These are phyloP conservation scores for Colletotrichum sp. DNA, from an alignment of 2,329 filamentous ascomycete species.

Conservation along the genomic window DNA sequence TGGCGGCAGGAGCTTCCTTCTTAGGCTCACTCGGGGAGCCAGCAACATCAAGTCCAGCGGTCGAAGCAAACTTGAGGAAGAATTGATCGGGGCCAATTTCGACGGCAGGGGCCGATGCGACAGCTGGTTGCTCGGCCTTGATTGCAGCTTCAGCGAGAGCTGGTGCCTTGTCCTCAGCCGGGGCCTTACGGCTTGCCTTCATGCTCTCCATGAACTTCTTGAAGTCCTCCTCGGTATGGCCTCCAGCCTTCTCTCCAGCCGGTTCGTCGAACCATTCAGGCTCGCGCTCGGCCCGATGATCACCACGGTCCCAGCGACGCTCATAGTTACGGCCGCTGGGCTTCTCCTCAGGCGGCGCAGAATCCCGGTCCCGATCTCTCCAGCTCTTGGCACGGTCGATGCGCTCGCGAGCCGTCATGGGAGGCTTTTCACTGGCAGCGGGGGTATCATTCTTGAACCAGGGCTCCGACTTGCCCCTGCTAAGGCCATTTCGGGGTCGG, in stretches of 20 bases:
- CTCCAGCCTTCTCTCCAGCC: slow-evolving; percentile 70
- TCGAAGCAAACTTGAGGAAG: slow-evolving; percentile 63
- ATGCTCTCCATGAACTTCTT: slow-evolving; percentile 93
- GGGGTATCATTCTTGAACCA: slow-evolving; percentile 71
- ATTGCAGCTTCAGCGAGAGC: slow-evolving; percentile 36
- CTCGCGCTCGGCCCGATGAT: slow-evolving; percentile 73
- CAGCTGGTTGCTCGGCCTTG: slow-evolving; percentile 58
- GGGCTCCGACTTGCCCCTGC: slow-evolving; percentile 71
- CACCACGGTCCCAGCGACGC: slow-evolving; percentile 60
- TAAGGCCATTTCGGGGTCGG: slow-evolving; percentile 67
- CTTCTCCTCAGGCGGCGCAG: slow-evolving; percentile 56
- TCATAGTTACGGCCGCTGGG: slow-evolving; percentile 51
- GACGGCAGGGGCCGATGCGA: slow-evolving; percentile 64
- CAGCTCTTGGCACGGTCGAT: slow-evolving; percentile 66
- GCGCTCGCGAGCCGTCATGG: slow-evolving; percentile 53
- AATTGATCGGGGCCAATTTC: slow-evolving; percentile 79
- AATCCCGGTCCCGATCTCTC: slow-evolving; percentile 58
- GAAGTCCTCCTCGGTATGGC: slow-evolving; percentile 88
- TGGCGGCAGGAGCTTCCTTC: slow-evolving; percentile 48
- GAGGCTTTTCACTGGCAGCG: slow-evolving; percentile 32
- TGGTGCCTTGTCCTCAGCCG: slow-evolving; percentile 39
- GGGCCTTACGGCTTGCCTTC: slow-evolving; percentile 67
- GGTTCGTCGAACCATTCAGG: slow-evolving; percentile 90
- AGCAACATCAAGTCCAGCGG: slow-evolving; percentile 43
- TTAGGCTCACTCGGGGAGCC: slow-evolving; percentile 55